A percentile compares a stretch with the other conserved stretches of the same genome.
These are phyloP conservation scores for Pseudomonodictys pantanalensis DNA, from an alignment of 495 filamentous ascomycete species.

Conservation along the genomic window DNA sequence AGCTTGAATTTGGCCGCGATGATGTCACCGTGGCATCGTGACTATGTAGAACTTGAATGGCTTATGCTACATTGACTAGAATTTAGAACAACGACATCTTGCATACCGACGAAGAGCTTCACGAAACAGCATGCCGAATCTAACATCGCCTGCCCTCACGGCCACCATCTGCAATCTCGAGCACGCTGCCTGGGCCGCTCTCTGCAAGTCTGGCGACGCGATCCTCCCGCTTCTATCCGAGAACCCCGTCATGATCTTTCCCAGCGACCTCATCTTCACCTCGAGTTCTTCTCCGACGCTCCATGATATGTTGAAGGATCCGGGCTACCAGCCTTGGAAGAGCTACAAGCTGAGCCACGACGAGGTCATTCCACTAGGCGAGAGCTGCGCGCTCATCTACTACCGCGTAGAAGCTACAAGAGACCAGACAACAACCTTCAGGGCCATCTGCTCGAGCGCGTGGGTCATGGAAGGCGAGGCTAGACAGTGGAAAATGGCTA, in stretches of 20 bases:
- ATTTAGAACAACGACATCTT: too few relatives aligned
- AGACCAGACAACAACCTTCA: background rate
- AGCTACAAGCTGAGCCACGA: background rate
- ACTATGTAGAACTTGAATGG: background rate
- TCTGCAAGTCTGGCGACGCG: background rate
- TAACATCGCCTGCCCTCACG: background rate
- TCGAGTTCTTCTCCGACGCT: background rate
- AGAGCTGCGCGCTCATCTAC: background rate
- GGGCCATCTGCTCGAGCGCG: slow-evolving; percentile 1
- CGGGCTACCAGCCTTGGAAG: slow-evolving; percentile 1
- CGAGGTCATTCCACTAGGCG: background rate
- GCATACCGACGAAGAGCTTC: too few relatives aligned
- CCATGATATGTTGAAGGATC: background rate
- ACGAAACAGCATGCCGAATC: background rate
- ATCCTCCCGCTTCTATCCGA: slow-evolving; percentile 1
- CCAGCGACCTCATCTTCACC: background rate
- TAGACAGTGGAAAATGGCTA: background rate
- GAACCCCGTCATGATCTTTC: slow-evolving; percentile 1
- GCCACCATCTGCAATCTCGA: background rate
- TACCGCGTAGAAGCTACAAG: background rate
- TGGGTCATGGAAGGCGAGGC: background rate
- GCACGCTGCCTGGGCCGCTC: background rate
- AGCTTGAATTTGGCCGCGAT: too few relatives aligned
- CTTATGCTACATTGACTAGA: background rate
- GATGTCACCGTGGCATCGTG: background rate